Evolutionary conservation across 495 filamentous ascomycete species (phyloP).

Genomic region (Lasiosphaeris hirsuta): DNA sequence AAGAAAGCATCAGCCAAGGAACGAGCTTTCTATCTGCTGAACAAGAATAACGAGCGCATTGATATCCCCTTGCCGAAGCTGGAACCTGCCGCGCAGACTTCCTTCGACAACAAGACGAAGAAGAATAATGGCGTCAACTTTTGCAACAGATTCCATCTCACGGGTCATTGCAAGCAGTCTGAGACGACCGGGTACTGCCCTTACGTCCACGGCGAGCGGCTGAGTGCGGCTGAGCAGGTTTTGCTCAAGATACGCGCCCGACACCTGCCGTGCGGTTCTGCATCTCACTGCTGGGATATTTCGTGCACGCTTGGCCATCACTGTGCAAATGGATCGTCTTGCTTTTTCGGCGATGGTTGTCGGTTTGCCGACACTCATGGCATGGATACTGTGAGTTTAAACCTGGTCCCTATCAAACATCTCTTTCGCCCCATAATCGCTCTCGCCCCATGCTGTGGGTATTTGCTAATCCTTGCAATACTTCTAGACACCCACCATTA

Average conservation of each 20-base stretch:
- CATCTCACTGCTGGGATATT: constrained; percentile 22
- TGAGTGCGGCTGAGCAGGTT: constrained; percentile 23
- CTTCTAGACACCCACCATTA: constrained; percentile 20
- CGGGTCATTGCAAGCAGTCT: constrained; percentile 20
- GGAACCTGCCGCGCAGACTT: constrained; percentile 17
- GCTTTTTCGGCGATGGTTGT: constrained; percentile 25
- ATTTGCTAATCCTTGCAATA: background rate
- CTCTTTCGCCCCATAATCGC: background rate
- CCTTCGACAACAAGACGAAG: constrained; percentile 22
- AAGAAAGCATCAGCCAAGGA: constrained; percentile 12
- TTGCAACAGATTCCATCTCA: constrained; percentile 37
- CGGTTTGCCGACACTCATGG: constrained; percentile 29
- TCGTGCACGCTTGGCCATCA: constrained; percentile 36
- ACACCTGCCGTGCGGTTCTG: constrained; percentile 19
- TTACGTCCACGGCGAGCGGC: constrained; percentile 31
- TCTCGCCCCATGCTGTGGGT: background rate
- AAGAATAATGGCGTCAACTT: constrained; percentile 25
- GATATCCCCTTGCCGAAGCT: constrained; percentile 30
- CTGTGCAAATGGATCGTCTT: constrained; percentile 23
- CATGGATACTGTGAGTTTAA: constrained; percentile 32
- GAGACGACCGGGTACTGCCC: constrained; percentile 21
- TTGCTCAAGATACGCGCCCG: constrained; percentile 28
- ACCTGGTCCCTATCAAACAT: background rate
- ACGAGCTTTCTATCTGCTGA: constrained; percentile 26
- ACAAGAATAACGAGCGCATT: constrained; percentile 30